phyloP scores from a whole-genome alignment of 2,329 filamentous ascomycete genomes.

The Fusarium sp. region DNA sequence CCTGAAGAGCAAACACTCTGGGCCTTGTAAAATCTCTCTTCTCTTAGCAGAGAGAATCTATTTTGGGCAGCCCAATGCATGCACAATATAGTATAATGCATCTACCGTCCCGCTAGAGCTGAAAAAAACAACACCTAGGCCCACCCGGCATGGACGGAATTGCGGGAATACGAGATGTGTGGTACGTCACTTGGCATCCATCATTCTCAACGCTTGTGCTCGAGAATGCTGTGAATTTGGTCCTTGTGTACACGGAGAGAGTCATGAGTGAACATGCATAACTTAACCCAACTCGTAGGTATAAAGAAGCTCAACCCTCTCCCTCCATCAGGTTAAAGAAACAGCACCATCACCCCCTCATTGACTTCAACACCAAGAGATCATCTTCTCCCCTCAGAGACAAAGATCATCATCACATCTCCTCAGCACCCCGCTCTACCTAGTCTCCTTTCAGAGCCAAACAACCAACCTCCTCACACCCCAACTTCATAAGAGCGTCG shows the following conservation, averaged over 20 bases:
- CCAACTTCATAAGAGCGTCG: conserved; percentile 7
- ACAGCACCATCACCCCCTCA: conserved; percentile 3
- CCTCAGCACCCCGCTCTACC: conserved; percentile 18
- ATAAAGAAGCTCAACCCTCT: conserved; percentile 34
- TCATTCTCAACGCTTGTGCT: conserved; percentile 25
- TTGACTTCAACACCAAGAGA: conserved; percentile 22
- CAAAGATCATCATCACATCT: conserved; percentile 32
- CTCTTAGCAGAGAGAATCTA: not conserved
- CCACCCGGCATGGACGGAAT: conserved; percentile 14
- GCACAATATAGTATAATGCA: not conserved
- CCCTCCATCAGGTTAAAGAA: conserved; percentile 1
- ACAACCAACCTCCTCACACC: conserved; percentile 25
- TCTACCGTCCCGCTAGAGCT: conserved; percentile 22
- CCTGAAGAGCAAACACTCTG: conserved; percentile 9
- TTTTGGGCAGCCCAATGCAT: conserved; percentile 23
- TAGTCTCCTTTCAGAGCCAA: conserved; percentile 3
- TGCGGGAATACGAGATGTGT: conserved; percentile 44
- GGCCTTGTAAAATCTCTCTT: not conserved
- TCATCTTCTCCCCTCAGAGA: conserved; percentile 19
- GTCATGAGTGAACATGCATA: conserved; percentile 6
- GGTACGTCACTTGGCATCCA: conserved; percentile 42
- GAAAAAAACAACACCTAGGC: conserved; percentile 5
- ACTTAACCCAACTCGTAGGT: conserved; percentile 4
- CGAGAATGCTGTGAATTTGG: conserved; percentile 36
- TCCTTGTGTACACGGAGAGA: conserved; percentile 3